phyloP scores from a whole-genome alignment of 768 basidiomycete genomes.

The Lactarius hengduanensis region DNA sequence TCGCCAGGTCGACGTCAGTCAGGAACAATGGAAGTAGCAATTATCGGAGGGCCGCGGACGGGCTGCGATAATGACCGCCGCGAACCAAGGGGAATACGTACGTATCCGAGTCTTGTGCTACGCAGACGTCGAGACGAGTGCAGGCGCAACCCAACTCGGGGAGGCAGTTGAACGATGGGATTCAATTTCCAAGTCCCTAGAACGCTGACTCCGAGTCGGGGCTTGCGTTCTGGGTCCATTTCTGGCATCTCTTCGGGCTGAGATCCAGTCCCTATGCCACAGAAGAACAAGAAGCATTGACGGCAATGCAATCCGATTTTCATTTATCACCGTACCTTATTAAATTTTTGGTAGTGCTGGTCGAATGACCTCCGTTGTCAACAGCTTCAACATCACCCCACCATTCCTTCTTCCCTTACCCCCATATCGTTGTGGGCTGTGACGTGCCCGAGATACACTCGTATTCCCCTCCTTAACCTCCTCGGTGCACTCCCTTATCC shows the following conservation, averaged over 20 bases:
- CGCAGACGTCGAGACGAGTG: neutral
- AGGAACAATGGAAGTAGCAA: neutral
- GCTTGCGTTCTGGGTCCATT: neutral
- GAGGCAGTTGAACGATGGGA: neutral
- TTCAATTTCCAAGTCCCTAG: neutral
- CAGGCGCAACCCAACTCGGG: neutral
- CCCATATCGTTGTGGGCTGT: conserved; percentile 3
- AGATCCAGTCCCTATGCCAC: neutral
- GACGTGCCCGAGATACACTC: neutral
- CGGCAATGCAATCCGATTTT: neutral
- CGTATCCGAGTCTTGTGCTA: too few species aligned
- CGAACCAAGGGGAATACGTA: neutral
- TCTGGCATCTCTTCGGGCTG: neutral
- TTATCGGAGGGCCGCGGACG: neutral
- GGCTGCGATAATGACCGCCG: neutral
- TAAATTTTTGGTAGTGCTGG: neutral
- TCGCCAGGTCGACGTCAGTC: neutral
- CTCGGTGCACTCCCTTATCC: neutral
- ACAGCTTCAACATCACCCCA: neutral
- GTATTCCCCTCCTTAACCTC: neutral
- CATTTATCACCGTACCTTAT: neutral
- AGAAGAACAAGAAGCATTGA: neutral
- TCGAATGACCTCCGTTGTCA: neutral
- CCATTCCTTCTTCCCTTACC: neutral
- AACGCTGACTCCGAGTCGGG: neutral